Conservation (phyloP, 306 rosid species). For the Cicer pinnatifidum region DNA sequence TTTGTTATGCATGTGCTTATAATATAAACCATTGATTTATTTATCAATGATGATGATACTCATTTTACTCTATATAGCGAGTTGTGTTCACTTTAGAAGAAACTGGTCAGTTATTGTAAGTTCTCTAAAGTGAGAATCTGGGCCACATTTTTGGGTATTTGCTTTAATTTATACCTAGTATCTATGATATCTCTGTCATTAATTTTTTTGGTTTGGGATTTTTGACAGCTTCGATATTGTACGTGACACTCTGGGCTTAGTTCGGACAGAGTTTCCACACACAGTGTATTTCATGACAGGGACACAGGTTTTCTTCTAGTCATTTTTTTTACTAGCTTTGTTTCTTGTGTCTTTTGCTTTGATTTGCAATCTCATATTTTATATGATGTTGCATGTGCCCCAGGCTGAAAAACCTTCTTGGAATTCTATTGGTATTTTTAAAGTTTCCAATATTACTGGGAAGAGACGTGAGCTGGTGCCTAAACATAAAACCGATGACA, state of each 20-base stretch:
- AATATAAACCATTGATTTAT: too few relatives aligned
- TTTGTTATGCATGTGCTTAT: too few relatives aligned
- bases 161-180: constrained; percentile 20
- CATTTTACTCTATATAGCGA: too few relatives aligned
- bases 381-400: constrained; percentile 38
- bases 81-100: too few relatives aligned
- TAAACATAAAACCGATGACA: constrained; percentile 54
- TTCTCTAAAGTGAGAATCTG: neutral
- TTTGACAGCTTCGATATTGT: constrained; percentile 84
- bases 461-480: constrained; percentile 80
- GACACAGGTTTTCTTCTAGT: constrained; percentile 68
- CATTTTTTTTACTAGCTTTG: constrained; percentile 17
- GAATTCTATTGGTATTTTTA: constrained; percentile 87
- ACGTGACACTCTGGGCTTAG: constrained; percentile 73
- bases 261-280: constrained; percentile 83
- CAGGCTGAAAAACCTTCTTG: constrained; percentile 84
- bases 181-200: neutral
- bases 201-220: constrained; percentile 46
- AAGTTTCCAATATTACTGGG: constrained; percentile 80
- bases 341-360: constrained; percentile 31
- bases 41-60: too few relatives aligned
- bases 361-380: constrained; percentile 12
- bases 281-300: constrained; percentile 81
- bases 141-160: neutral
- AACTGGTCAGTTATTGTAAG: too few relatives aligned